A percentile compares a stretch with the other conserved stretches of the same genome.
Conservation (phyloP, 2,329 filamentous ascomycete genomes). For the Calonectria henricotiae region DNA sequence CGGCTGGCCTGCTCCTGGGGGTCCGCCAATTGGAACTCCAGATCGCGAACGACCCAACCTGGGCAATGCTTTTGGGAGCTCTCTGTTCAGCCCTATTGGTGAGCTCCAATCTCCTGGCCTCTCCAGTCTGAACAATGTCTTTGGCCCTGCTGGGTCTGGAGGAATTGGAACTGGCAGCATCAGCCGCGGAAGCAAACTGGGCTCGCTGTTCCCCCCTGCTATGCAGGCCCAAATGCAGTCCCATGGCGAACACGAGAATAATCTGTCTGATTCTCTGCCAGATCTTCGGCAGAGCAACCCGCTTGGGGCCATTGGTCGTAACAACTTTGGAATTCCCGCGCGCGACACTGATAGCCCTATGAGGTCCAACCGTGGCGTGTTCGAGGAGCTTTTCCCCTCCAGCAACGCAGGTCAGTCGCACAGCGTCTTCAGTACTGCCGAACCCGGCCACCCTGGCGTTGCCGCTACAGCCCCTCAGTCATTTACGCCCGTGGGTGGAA, state of each 20-base stretch:
- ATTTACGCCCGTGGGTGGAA: slow-evolving; percentile 57
- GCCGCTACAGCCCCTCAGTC: slow-evolving; percentile 57
- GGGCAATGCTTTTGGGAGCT: slow-evolving; percentile 80
- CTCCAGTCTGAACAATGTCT: slow-evolving; percentile 78
- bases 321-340: slow-evolving; percentile 68
- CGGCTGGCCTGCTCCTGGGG: slow-evolving; percentile 74
- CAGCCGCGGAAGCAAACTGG: slow-evolving; percentile 85
- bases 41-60: slow-evolving; percentile 76
- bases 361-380: slow-evolving; percentile 69
- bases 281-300: slow-evolving; percentile 76
- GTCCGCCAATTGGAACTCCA: slow-evolving; percentile 76
- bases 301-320: slow-evolving; percentile 79
- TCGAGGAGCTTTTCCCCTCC: slow-evolving; percentile 70
- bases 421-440: slow-evolving; percentile 59
- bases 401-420: slow-evolving; percentile 56
- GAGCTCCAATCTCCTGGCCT: slow-evolving; percentile 85
- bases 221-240: slow-evolving; percentile 94
- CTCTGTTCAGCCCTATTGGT: slow-evolving; percentile 83
- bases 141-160: slow-evolving; percentile 75
- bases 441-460: slow-evolving; percentile 57
- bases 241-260: slow-evolving; percentile 76
- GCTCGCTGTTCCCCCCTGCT: slow-evolving; percentile 87
- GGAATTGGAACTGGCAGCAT: slow-evolving; percentile 76
- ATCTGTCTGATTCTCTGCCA: slow-evolving; percentile 70
- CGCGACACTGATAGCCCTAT: slow-evolving; percentile 76